Conservation (phyloP, 2,329 filamentous ascomycete genomes). For the Cladosporium sp. region DNA sequence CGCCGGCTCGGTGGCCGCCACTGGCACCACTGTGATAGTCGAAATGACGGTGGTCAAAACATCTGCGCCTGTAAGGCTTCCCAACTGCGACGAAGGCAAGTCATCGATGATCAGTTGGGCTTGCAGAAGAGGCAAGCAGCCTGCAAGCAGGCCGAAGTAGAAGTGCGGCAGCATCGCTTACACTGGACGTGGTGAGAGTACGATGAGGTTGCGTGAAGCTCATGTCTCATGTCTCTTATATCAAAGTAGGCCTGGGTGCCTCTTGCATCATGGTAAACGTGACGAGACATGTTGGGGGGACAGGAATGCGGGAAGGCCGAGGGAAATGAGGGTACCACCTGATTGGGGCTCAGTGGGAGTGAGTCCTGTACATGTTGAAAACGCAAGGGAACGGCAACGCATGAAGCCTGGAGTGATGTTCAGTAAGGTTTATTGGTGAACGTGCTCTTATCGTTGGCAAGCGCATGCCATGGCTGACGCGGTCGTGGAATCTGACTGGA, state of each 20-base stretch:
- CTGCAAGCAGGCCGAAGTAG: neutral
- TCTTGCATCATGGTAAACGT: conserved; percentile 7
- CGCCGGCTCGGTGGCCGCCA: neutral
- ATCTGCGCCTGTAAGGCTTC: neutral
- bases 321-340: conserved; percentile 6
- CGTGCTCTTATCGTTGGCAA: too few species aligned
- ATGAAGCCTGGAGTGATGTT: too few species aligned
- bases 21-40: neutral
- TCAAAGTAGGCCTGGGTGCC: neutral
- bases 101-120: neutral
- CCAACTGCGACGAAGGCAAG: too few species aligned
- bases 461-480: too few species aligned
- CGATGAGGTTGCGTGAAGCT: neutral
- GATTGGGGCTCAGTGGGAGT: neutral
- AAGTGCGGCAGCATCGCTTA: neutral
- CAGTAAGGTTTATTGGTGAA: too few species aligned
- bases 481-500: too few species aligned
- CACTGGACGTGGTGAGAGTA: neutral
- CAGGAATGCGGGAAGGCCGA: conserved; percentile 8
- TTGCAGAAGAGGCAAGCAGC: neutral
- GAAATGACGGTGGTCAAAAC: neutral
- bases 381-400: too few species aligned
- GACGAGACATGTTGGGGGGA: conserved; percentile 2
- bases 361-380: too few species aligned
- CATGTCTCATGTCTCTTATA: neutral